Conservation (phyloP, 2,329 filamentous ascomycete genomes). For the Trichoderma citrinoviride region DNA sequence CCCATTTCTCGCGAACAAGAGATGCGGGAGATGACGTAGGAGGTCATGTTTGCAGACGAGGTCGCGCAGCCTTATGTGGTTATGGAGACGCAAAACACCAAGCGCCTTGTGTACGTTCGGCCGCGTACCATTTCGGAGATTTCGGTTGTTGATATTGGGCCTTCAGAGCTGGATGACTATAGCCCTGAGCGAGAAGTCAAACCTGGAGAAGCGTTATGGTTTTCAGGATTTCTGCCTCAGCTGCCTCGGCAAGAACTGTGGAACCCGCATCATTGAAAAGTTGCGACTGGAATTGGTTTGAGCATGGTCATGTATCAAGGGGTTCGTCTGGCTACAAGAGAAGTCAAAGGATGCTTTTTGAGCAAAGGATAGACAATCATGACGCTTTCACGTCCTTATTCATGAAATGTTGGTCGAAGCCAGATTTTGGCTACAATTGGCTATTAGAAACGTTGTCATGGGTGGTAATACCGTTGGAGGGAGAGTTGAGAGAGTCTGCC, state of each 20-base stretch:
- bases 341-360: background rate
- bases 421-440: background rate
- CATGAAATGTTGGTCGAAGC: background rate
- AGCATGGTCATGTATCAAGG: background rate
- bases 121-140: slow-evolving; percentile 21
- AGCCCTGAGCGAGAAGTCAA: background rate
- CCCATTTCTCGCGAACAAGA: slow-evolving; percentile 40
- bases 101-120: slow-evolving; percentile 1
- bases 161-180: background rate
- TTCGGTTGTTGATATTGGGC: slow-evolving; percentile 9
- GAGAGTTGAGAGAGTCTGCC: no score
- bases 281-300: background rate
- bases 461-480: no score
- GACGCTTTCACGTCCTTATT: background rate
- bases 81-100: slow-evolving; percentile 32
- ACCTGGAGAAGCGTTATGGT: background rate
- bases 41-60: slow-evolving; percentile 38
- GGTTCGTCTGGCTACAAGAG: background rate
- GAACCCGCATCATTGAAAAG: background rate
- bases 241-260: background rate
- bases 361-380: slow-evolving; percentile 2
- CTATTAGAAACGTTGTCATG: no score
- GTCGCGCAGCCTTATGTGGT: slow-evolving; percentile 36
- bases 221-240: background rate
- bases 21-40: slow-evolving; percentile 48